These are phyloP conservation scores for Backusella morwellensis DNA, from an alignment of 192 early-diverging fungal genomes.

Conservation along the genomic window DNA sequence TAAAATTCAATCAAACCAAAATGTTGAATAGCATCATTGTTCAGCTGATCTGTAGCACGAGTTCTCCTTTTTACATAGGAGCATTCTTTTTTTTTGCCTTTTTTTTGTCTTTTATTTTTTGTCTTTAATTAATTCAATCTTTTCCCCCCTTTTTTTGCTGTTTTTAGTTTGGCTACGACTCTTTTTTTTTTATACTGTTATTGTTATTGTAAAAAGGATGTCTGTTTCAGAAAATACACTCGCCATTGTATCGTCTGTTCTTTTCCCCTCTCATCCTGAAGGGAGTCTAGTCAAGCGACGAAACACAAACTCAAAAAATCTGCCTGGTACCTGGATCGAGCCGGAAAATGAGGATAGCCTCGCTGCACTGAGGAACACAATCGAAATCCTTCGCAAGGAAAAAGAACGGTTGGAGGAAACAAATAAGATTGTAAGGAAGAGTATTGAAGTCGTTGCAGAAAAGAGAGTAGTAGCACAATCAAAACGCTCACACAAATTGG, in stretches of 20 bases:
- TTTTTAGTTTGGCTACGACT: conserved; percentile 1
- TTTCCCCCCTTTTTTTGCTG: neutral
- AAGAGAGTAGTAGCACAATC: conserved; percentile 14
- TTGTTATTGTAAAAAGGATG: neutral
- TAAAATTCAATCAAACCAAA: neutral
- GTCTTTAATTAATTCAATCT: conserved; percentile 1
- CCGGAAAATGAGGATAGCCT: neutral
- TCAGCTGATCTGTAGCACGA: neutral
- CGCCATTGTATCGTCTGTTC: conserved; percentile 1
- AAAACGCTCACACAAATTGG: neutral
- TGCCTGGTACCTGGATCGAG: conserved; percentile 19
- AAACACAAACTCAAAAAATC: neutral
- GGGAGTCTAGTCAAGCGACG: neutral
- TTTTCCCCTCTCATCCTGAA: conserved; percentile 5
- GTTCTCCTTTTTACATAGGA: neutral
- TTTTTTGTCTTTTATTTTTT: neutral
- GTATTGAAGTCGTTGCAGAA: conserved; percentile 22
- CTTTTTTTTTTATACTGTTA: neutral
- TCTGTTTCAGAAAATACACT: conserved; percentile 3
- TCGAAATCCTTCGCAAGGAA: conserved; percentile 22
- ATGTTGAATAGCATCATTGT: neutral
- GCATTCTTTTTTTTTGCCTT: neutral
- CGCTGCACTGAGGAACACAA: conserved; percentile 16
- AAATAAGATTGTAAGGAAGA: conserved; percentile 24
- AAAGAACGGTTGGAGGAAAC: conserved; percentile 26